These are phyloP conservation scores for Saccharomycopsis guyanensis DNA, from an alignment of 805 yeast genomes.

Conservation along the genomic window DNA sequence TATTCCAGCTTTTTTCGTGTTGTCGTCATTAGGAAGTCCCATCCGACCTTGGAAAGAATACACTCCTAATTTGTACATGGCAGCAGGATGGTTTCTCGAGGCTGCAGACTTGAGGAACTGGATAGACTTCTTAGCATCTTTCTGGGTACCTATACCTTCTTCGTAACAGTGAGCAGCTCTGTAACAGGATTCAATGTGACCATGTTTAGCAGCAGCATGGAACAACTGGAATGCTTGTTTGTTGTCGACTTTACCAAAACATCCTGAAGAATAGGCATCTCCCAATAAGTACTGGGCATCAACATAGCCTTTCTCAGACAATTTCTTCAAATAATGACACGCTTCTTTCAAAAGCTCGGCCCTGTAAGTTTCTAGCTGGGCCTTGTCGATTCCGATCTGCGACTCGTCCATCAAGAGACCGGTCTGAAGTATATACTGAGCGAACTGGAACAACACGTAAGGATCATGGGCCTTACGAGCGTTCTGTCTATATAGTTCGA, in stretches of 20 bases:
- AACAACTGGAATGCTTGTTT: constrained; percentile 71
- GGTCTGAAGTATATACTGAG: constrained; percentile 82
- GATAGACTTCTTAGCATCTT: constrained; percentile 80
- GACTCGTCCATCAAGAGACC: constrained; percentile 52
- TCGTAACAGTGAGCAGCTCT: constrained; percentile 88
- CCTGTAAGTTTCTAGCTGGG: constrained; percentile 3
- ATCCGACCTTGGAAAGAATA: constrained; percentile 77
- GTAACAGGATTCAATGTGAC: constrained; percentile 86
- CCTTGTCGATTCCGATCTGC: constrained; percentile 9
- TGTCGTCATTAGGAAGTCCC: constrained; percentile 64
- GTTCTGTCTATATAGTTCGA: constrained; percentile 79
- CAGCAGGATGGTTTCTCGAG: constrained; percentile 88
- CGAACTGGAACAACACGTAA: constrained; percentile 78
- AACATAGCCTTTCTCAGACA: constrained; percentile 71
- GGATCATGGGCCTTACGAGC: constrained; percentile 85
- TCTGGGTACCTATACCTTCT: constrained; percentile 86
- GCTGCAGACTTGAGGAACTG: constrained; percentile 85
- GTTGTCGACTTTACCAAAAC: constrained; percentile 71
- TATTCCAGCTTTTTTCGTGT: constrained; percentile 76
- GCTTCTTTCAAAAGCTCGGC: constrained; percentile 71
- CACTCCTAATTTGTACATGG: constrained; percentile 87
- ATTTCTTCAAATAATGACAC: constrained; percentile 52
- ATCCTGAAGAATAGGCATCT: constrained; percentile 84
- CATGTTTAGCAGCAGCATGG: constrained; percentile 87
- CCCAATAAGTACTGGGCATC: constrained; percentile 90